Conservation (phyloP, 2,329 filamentous ascomycete genomes). For the Ceratocystis variospora region DNA sequence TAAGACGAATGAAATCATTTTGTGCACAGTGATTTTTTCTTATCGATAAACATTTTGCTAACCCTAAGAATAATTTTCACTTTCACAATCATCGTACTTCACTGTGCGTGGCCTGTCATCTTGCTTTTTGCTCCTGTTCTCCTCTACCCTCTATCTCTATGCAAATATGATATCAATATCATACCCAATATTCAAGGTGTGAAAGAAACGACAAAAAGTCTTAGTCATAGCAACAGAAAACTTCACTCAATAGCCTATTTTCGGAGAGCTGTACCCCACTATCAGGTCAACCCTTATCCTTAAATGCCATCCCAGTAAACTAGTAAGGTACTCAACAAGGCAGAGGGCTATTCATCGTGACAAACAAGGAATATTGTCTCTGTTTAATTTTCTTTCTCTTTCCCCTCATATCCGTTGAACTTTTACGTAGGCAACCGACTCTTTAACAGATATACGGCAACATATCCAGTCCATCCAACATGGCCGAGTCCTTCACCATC, state of each 20-base stretch:
- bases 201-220: background rate
- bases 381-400: background rate
- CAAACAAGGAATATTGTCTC: background rate
- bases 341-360: background rate
- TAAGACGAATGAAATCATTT: no score
- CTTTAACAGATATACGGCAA: background rate
- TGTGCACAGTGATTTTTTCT: no score
- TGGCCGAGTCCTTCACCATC: constrained; percentile 51
- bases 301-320: background rate
- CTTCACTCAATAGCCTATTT: background rate
- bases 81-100: no score
- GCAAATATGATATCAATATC: background rate
- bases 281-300: background rate
- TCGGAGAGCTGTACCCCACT: background rate
- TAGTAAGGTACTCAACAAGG: no score
- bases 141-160: background rate
- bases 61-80: no score
- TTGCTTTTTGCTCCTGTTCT: no score
- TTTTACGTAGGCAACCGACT: background rate
- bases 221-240: background rate
- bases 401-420: background rate
- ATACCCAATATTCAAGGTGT: background rate
- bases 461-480: constrained; percentile 21
- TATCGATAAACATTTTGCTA: no score
- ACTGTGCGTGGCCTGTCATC: no score